Conservation (phyloP, 2,329 filamentous ascomycete genomes). For the Apiospora phragmitis region DNA sequence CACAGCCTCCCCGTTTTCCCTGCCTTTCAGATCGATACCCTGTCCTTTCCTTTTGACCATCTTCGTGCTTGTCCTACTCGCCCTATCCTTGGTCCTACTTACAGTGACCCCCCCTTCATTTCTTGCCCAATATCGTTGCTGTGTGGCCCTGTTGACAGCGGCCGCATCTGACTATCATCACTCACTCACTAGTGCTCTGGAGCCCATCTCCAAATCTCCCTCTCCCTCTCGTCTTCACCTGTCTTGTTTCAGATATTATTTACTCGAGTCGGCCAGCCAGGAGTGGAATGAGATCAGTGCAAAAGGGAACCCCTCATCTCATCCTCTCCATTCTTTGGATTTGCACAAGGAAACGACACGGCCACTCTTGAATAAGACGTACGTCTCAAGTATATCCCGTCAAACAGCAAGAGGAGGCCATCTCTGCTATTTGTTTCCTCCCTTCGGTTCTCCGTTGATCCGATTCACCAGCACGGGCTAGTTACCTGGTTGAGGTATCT, state of each 20-base stretch:
- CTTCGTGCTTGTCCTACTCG: slow-evolving; percentile 9
- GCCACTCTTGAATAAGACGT: slow-evolving; percentile 24
- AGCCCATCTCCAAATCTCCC: neutral
- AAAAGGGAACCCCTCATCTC: slow-evolving; percentile 4
- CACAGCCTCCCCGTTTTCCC: slow-evolving; percentile 29
- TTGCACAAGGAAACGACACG: slow-evolving; percentile 18
- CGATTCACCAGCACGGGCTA: slow-evolving; percentile 20
- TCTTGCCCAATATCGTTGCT: neutral
- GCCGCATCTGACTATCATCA: neutral
- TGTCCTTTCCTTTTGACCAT: slow-evolving; percentile 20
- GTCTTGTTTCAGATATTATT: slow-evolving; percentile 3
- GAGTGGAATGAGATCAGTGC: slow-evolving; percentile 1
- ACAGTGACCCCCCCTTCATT: slow-evolving; percentile 5
- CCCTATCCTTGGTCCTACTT: neutral
- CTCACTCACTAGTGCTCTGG: neutral
- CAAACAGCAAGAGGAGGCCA: slow-evolving; percentile 20
- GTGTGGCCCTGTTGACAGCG: neutral
- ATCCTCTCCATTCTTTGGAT: neutral
- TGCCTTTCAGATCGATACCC: slow-evolving; percentile 22
- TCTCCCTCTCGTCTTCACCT: neutral
- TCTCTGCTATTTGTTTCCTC: slow-evolving; percentile 18
- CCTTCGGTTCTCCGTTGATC: slow-evolving; percentile 18
- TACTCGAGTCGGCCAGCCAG: neutral
- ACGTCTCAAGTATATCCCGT: slow-evolving; percentile 25
- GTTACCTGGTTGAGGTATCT: slow-evolving; percentile 21